Evolutionary conservation across 1,139 yeast species (phyloP).

Genomic region (Lodderomyces metapsilosis): DNA sequence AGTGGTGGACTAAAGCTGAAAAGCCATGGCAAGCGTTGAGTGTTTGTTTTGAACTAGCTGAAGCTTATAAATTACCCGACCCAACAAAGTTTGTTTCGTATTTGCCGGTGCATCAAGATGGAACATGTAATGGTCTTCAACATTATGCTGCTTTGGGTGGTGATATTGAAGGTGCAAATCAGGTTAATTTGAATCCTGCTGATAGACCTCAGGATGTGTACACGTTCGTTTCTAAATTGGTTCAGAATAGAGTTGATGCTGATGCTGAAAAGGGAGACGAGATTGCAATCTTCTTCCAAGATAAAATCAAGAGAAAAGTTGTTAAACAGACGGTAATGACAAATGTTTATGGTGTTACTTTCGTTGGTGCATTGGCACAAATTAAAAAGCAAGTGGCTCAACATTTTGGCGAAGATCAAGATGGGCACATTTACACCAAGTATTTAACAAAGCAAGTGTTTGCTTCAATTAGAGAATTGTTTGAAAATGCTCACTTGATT

Average conservation of each 20-base stretch:
- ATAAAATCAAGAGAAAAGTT: slow-evolving; percentile 76
- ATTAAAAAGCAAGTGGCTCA: slow-evolving; percentile 63
- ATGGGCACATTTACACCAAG: slow-evolving; percentile 48
- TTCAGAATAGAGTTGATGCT: slow-evolving; percentile 53
- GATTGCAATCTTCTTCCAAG: slow-evolving; percentile 54
- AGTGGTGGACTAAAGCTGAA: slow-evolving; percentile 87
- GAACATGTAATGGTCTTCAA: slow-evolving; percentile 95
- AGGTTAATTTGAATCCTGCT: slow-evolving; percentile 82
- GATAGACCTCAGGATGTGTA: slow-evolving; percentile 92
- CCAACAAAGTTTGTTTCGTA: slow-evolving; percentile 77
- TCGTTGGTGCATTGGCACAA: slow-evolving; percentile 89
- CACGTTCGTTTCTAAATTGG: slow-evolving; percentile 75
- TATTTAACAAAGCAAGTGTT: slow-evolving; percentile 81
- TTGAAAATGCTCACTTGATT: slow-evolving; percentile 89
- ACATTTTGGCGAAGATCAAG: slow-evolving; percentile 38
- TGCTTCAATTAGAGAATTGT: slow-evolving; percentile 78
- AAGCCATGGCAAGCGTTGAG: slow-evolving; percentile 96
- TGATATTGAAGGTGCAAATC: slow-evolving; percentile 89
- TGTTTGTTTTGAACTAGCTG: slow-evolving; percentile 74
- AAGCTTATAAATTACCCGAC: slow-evolving; percentile 67
- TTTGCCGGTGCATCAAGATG: slow-evolving; percentile 95
- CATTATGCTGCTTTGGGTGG: slow-evolving; percentile 99
- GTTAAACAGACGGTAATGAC: slow-evolving; percentile 99
- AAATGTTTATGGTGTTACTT: slow-evolving; percentile 96
- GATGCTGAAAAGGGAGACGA: slow-evolving; percentile 60